These are phyloP conservation scores for Penicillium verhagenii DNA, from an alignment of 495 filamentous ascomycete species.

Conservation along the genomic window DNA sequence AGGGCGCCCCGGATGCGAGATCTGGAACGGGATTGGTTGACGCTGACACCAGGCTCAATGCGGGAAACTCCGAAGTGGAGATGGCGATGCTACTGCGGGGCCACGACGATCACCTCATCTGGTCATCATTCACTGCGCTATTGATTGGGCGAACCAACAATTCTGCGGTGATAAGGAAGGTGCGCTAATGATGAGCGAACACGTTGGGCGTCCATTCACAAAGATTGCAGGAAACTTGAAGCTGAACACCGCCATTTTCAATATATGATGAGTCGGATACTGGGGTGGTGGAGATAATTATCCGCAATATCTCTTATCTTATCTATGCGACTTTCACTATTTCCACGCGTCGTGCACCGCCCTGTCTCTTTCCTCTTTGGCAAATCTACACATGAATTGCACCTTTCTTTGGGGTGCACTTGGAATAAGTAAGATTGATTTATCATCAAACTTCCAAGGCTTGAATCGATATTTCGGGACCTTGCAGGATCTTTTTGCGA, in stretches of 20 bases:
- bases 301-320: background rate
- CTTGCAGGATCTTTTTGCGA: too few species aligned
- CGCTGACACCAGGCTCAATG: background rate
- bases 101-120: background rate
- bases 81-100: background rate
- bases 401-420: too few species aligned
- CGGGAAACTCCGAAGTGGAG: background rate
- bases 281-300: background rate
- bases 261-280: background rate
- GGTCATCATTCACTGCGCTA: background rate
- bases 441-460: too few species aligned
- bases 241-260: background rate
- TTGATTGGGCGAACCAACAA: background rate
- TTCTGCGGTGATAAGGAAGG: background rate
- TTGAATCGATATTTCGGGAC: too few species aligned
- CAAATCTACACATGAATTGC: too few species aligned
- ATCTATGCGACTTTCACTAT: background rate
- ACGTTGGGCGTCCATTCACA: background rate
- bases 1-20: background rate
- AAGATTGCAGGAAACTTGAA: background rate
- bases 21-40: background rate
- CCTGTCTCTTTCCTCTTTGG: too few species aligned
- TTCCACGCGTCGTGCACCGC: too few species aligned
- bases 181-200: background rate
- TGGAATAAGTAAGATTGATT: too few species aligned